Evolutionary conservation across 2,329 filamentous ascomycete species (phyloP).

Genomic region (Drechmeria coniospora): DNA sequence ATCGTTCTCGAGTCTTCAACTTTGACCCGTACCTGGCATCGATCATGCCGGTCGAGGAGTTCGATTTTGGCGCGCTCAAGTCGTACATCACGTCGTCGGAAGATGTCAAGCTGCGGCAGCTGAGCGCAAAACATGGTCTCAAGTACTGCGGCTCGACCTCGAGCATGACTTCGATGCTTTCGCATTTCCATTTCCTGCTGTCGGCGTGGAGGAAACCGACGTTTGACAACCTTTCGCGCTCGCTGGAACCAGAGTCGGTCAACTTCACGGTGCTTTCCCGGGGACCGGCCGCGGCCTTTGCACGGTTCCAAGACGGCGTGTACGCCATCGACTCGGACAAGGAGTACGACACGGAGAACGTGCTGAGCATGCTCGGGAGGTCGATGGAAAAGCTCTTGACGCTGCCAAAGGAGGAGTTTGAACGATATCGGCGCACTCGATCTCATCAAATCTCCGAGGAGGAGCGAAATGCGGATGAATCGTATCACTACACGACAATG

Average conservation of each 20-base stretch:
- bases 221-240: constrained; percentile 46
- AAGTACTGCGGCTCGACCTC: constrained; percentile 93
- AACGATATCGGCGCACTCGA: constrained; percentile 60
- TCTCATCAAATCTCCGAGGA: constrained; percentile 56
- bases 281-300: constrained; percentile 64
- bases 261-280: constrained; percentile 60
- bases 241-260: constrained; percentile 44
- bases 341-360: constrained; percentile 68
- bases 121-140: constrained; percentile 50
- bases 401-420: constrained; percentile 64
- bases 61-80: constrained; percentile 77
- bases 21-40: constrained; percentile 88
- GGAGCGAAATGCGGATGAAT: constrained; percentile 55
- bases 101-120: constrained; percentile 53
- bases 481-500: constrained; percentile 75
- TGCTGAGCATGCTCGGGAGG: constrained; percentile 83
- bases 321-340: constrained; percentile 97
- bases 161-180: constrained; percentile 78
- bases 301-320: constrained; percentile 66
- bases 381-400: constrained; percentile 95
- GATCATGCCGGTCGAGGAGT: constrained; percentile 87
- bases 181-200: constrained; percentile 85
- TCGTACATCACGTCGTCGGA: constrained; percentile 85
- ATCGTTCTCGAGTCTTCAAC: constrained; percentile 77
- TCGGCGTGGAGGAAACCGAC: constrained; percentile 70